These are phyloP conservation scores for Penicillium canescens DNA, from an alignment of 495 filamentous ascomycete species.

Conservation along the genomic window DNA sequence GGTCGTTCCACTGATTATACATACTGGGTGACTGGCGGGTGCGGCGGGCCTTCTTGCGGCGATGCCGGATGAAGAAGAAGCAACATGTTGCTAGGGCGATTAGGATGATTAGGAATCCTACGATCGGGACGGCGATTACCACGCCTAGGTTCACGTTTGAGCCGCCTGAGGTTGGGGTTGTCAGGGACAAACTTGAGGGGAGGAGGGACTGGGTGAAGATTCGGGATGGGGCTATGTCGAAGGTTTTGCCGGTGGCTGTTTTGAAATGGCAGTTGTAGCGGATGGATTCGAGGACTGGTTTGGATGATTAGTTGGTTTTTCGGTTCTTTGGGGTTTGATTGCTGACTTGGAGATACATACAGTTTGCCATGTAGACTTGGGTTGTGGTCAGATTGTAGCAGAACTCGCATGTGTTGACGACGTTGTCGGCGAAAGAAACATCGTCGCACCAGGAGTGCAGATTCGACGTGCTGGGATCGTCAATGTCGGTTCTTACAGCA, in stretches of 20 bases:
- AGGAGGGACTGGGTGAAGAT: conserved; percentile 46
- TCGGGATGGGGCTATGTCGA: conserved; percentile 41
- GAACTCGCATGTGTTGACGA: conserved; percentile 41
- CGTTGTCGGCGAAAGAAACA: conserved; percentile 40
- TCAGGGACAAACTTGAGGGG: conserved; percentile 36
- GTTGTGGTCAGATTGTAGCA: conserved; percentile 46
- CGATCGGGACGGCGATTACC: conserved; percentile 47
- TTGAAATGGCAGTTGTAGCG: conserved; percentile 50
- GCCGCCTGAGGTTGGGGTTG: conserved; percentile 17
- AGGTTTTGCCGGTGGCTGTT: conserved; percentile 31
- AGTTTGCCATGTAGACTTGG: conserved; percentile 51
- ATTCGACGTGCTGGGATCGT: conserved; percentile 27
- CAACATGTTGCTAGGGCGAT: conserved; percentile 26
- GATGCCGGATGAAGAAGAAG: conserved; percentile 40
- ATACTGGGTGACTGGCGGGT: conserved; percentile 21
- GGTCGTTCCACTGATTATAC: conserved; percentile 32
- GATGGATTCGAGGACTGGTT: conserved; percentile 50
- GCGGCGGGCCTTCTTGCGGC: conserved; percentile 31
- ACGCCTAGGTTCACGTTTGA: conserved; percentile 39
- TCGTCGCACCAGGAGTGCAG: conserved; percentile 35
- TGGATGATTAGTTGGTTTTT: not conserved
- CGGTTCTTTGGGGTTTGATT: not conserved
- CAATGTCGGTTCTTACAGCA: conserved; percentile 36
- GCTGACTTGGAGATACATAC: conserved; percentile 32
- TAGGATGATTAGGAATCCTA: conserved; percentile 40